Evolutionary conservation across 805 yeast genomes (phyloP).

Genomic region (Torulaspora indica): DNA sequence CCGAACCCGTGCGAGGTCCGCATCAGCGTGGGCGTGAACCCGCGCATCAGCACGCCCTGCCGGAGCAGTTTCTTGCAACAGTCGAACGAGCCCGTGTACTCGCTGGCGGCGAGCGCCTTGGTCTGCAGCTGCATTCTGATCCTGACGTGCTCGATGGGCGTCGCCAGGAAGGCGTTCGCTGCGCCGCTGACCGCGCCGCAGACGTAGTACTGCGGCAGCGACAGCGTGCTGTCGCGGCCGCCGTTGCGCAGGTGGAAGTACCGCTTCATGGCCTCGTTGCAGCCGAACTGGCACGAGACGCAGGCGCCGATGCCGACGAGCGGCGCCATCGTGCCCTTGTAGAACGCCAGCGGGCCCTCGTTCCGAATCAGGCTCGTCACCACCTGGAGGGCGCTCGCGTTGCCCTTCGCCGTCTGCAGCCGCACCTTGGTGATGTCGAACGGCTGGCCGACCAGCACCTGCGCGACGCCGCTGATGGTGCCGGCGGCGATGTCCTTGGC

Average conservation of each 20-base stretch:
- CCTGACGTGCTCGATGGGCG: slow-evolving; percentile 93
- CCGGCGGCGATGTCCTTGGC: slow-evolving; percentile 83
- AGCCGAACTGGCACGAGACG: slow-evolving; percentile 93
- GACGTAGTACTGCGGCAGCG: slow-evolving; percentile 64
- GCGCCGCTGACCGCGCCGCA: slow-evolving; percentile 92
- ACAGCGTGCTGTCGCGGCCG: slow-evolving; percentile 24
- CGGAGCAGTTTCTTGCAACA: slow-evolving; percentile 47
- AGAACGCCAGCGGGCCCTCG: slow-evolving; percentile 84
- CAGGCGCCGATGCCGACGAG: slow-evolving; percentile 96
- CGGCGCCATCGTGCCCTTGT: slow-evolving; percentile 92
- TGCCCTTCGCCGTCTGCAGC: slow-evolving; percentile 79
- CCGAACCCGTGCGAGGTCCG: slow-evolving; percentile 91
- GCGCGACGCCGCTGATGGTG: slow-evolving; percentile 92
- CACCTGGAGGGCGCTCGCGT: slow-evolving; percentile 68
- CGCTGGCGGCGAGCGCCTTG: slow-evolving; percentile 33
- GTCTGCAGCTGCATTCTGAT: slow-evolving; percentile 80
- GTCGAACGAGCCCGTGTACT: slow-evolving; percentile 49
- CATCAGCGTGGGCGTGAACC: slow-evolving; percentile 72
- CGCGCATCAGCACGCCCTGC: slow-evolving; percentile 66
- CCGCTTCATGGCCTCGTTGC: slow-evolving; percentile 90
- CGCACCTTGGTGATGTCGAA: slow-evolving; percentile 93
- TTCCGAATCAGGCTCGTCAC: slow-evolving; percentile 62
- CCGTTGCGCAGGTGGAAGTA: slow-evolving; percentile 47
- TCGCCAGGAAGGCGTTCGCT: slow-evolving; percentile 83
- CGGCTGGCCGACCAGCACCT: slow-evolving; percentile 93